phyloP scores from a whole-genome alignment of 306 rosid species.

The Myrica gale region DNA sequence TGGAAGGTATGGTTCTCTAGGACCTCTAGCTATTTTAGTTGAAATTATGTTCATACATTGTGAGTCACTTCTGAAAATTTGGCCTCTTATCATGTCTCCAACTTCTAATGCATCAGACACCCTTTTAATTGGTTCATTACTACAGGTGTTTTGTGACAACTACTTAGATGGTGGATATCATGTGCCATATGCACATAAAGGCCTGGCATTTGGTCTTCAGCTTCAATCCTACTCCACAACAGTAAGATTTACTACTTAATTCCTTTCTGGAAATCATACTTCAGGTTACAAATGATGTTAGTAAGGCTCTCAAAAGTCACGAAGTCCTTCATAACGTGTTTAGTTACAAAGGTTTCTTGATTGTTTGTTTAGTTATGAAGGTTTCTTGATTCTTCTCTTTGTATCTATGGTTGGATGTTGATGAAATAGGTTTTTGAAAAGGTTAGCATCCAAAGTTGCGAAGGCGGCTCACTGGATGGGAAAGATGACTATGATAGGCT shows the following conservation, averaged over 20 bases:
- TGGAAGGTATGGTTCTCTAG: slow-evolving; percentile 67
- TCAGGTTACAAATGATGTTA: slow-evolving; percentile 9
- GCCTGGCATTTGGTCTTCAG: slow-evolving; percentile 76
- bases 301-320: slow-evolving; percentile 5
- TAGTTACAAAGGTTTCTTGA: slow-evolving; percentile 10
- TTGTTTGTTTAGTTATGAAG: slow-evolving; percentile 22
- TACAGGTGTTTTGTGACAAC: slow-evolving; percentile 94
- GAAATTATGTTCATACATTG: neutral
- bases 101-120: neutral
- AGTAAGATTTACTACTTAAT: slow-evolving; percentile 44
- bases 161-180: slow-evolving; percentile 96
- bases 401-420: slow-evolving; percentile 27
- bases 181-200: slow-evolving; percentile 88
- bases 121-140: slow-evolving; percentile 6
- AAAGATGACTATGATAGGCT: slow-evolving; percentile 59
- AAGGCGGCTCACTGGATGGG: slow-evolving; percentile 37
- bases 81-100: neutral
- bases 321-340: slow-evolving; percentile 19
- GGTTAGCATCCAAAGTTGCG: slow-evolving; percentile 89
- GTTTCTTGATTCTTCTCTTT: slow-evolving; percentile 7
- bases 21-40: neutral
- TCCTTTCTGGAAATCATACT: slow-evolving; percentile 19
- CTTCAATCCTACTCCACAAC: slow-evolving; percentile 68
- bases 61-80: neutral
- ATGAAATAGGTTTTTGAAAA: slow-evolving; percentile 59